Evolutionary conservation across 106 monocot species (phyloP).

Genomic region (Alisma plantagoaquatica): DNA sequence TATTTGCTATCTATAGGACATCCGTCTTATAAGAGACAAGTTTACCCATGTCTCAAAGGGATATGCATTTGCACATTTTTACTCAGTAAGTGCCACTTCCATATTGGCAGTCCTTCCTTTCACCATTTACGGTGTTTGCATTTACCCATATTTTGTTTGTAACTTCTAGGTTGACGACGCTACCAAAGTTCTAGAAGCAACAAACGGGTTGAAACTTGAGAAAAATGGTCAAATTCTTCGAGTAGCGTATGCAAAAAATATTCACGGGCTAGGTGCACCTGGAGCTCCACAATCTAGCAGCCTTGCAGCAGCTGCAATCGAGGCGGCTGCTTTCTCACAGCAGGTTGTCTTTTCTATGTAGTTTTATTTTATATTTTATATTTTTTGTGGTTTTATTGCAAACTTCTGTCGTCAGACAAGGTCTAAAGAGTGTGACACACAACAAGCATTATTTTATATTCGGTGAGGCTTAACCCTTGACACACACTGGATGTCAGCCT

Average conservation of each 20-base stretch:
- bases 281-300: conserved; percentile 67
- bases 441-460: no score
- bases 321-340: conserved; percentile 94
- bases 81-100: conserved; percentile 40
- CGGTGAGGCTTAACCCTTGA: no score
- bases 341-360: conserved; percentile 56
- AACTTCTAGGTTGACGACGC: conserved; percentile 80
- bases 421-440: no score
- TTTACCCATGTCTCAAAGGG: conserved; percentile 98
- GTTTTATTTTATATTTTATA: no score
- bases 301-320: conserved; percentile 98
- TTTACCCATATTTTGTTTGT: neutral
- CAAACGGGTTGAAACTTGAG: conserved; percentile 80
- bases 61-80: conserved; percentile 94
- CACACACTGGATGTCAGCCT: no score
- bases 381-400: no score
- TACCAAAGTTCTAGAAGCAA: conserved; percentile 91
- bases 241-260: conserved; percentile 93
- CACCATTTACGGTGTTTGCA: conserved; percentile 1
- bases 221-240: conserved; percentile 89
- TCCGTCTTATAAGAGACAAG: conserved; percentile 92
- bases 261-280: conserved; percentile 70
- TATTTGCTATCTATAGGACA: conserved; percentile 41
- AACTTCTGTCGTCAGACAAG: no score
- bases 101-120: neutral